Percentiles rank a stretch among this genome's conserved stretches.
Conservation (phyloP, 345 rosid species). For the Boechera stricta region DNA sequence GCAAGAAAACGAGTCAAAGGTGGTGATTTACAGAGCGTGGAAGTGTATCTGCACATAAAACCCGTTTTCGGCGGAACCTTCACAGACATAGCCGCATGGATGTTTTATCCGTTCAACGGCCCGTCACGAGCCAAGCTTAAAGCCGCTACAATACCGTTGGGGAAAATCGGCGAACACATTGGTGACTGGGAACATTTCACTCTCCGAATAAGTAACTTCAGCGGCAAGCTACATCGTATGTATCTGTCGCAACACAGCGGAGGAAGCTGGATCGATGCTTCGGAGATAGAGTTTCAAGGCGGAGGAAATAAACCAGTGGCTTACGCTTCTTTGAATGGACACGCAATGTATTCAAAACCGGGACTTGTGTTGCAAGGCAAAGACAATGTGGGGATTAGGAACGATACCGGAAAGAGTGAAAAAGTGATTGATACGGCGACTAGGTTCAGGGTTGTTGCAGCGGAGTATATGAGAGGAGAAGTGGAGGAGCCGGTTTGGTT, state of each 20-base stretch:
- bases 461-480: conserved; percentile 51
- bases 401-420: conserved; percentile 70
- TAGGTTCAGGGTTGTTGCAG: conserved; percentile 53
- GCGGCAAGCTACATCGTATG: conserved; percentile 59
- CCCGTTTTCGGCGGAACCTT: conserved; percentile 76
- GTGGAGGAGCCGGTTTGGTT: conserved; percentile 65
- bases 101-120: conserved; percentile 87
- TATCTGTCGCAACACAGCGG: conserved; percentile 75
- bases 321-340: conserved; percentile 77
- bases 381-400: conserved; percentile 63
- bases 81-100: conserved; percentile 75
- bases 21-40: conserved; percentile 60
- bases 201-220: conserved; percentile 80
- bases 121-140: conserved; percentile 71
- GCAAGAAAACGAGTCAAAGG: conserved; percentile 59
- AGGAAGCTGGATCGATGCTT: conserved; percentile 69
- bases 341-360: conserved; percentile 75
- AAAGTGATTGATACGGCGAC: conserved; percentile 54
- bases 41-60: conserved; percentile 73
- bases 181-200: conserved; percentile 98
- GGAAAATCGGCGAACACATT: conserved; percentile 76
- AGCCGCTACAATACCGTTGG: conserved; percentile 54
- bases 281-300: conserved; percentile 63
- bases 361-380: conserved; percentile 81
- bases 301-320: conserved; percentile 61